phyloP scores from a whole-genome alignment of 352 stramenopile genomes.

The Phytophthora podocarpi region DNA sequence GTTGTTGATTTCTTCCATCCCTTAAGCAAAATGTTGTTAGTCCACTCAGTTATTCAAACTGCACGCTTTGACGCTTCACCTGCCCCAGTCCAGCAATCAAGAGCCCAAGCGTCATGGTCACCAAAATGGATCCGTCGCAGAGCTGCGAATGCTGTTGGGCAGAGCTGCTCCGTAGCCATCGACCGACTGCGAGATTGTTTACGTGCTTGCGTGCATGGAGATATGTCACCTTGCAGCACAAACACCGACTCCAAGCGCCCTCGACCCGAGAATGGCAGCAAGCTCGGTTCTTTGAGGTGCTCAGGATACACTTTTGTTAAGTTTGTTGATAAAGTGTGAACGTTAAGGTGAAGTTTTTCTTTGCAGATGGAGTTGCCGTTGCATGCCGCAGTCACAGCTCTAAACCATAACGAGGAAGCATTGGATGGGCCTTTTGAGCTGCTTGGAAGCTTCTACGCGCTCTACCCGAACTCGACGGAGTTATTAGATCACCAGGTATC shows the following conservation, averaged over 20 bases:
- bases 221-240: slow-evolving; percentile 41
- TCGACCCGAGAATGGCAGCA: slow-evolving; percentile 39
- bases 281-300: slow-evolving; percentile 64
- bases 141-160: slow-evolving; percentile 38
- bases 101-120: slow-evolving; percentile 10
- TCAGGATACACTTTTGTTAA: too few relatives aligned
- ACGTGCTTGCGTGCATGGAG: slow-evolving; percentile 53
- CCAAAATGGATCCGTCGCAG: slow-evolving; percentile 7
- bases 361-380: slow-evolving; percentile 49
- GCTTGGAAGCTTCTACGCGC: slow-evolving; percentile 30
- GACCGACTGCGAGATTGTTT: slow-evolving; percentile 36
- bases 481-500: slow-evolving; percentile 40
- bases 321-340: too few relatives aligned
- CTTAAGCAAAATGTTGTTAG: too few relatives aligned
- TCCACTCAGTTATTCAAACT: too few relatives aligned
- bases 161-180: slow-evolving; percentile 33
- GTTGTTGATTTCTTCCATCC: too few relatives aligned
- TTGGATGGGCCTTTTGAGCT: slow-evolving; percentile 41
- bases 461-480: slow-evolving; percentile 25
- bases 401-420: slow-evolving; percentile 17
- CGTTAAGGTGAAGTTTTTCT: neutral
- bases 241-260: slow-evolving; percentile 38
- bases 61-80: too few relatives aligned
- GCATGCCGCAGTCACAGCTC: slow-evolving; percentile 37
- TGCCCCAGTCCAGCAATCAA: too few relatives aligned